Conservation (phyloP, 257 asterid genomes). For the Fraxinus pennsylvanica region DNA sequence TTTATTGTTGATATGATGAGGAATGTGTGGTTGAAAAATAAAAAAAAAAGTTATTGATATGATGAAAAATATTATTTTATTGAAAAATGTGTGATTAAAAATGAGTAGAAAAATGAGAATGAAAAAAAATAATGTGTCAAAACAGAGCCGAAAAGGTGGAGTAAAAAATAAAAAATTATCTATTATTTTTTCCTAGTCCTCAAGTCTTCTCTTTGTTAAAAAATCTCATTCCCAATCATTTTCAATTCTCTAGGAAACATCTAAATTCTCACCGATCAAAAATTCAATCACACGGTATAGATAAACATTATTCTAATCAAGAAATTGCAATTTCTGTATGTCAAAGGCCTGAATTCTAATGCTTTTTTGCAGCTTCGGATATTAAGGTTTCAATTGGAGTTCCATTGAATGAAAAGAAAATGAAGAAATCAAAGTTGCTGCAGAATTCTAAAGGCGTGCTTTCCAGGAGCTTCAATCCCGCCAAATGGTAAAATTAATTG, state of each 20-base stretch:
- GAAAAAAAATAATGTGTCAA: too few relatives aligned
- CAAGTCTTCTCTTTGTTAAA: not conserved
- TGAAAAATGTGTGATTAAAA: too few relatives aligned
- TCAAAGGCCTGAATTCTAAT: not conserved
- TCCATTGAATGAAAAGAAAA: slow-evolving; percentile 20
- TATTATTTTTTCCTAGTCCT: too few relatives aligned
- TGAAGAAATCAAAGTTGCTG: slow-evolving; percentile 77
- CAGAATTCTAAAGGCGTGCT: slow-evolving; percentile 72
- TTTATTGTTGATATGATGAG: too few relatives aligned
- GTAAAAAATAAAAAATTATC: too few relatives aligned
- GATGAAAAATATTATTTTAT: too few relatives aligned
- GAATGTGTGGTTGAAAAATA: too few relatives aligned
- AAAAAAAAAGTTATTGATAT: too few relatives aligned
- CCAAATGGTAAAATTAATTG: slow-evolving; percentile 64
- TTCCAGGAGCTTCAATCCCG: slow-evolving; percentile 77
- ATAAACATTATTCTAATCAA: not conserved
- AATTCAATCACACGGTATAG: not conserved
- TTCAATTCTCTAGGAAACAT: not conserved
- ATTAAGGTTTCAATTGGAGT: not conserved
- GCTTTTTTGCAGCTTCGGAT: not conserved
- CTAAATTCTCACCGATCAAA: not conserved
- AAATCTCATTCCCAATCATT: not conserved
- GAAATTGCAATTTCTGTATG: not conserved
- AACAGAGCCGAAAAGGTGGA: too few relatives aligned
- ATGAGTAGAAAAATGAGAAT: too few relatives aligned